A percentile compares a stretch with the other conserved stretches of the same genome.
Conservation (phyloP, 2,329 filamentous ascomycete species). For the Fusarium sp. region DNA sequence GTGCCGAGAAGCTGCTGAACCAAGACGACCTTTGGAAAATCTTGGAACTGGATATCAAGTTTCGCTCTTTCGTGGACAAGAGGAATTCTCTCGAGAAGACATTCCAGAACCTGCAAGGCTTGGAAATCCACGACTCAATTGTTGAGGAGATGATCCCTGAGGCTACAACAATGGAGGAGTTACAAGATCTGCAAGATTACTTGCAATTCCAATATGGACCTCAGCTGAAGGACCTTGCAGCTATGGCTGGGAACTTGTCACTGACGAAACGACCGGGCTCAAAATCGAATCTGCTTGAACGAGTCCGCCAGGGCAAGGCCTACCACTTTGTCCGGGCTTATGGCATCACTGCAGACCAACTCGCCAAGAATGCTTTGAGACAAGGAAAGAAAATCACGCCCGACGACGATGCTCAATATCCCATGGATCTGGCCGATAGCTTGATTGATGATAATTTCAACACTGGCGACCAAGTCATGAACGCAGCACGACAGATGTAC, state of each 20-base stretch:
- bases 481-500: constrained; percentile 88
- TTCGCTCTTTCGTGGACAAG: constrained; percentile 92
- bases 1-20: constrained; percentile 89
- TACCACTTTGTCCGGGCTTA: constrained; percentile 90
- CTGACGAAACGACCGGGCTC: constrained; percentile 86
- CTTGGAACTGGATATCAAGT: constrained; percentile 95
- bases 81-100: constrained; percentile 87
- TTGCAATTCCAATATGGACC: constrained; percentile 93
- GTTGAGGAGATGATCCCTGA: constrained; percentile 87
- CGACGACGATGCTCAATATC: constrained; percentile 85
- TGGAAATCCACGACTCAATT: constrained; percentile 78
- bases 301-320: constrained; percentile 84
- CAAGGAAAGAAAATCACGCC: constrained; percentile 85
- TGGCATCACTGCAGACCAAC: constrained; percentile 89
- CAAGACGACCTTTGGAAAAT: constrained; percentile 97
- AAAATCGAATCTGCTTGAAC: constrained; percentile 85
- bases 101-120: constrained; percentile 79
- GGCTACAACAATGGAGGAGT: constrained; percentile 91
- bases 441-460: constrained; percentile 81
- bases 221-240: constrained; percentile 85
- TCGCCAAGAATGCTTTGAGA: constrained; percentile 88
- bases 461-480: constrained; percentile 82
- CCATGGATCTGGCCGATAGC: constrained; percentile 89
- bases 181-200: constrained; percentile 97
- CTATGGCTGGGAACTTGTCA: constrained; percentile 74